A percentile compares a stretch with the other conserved stretches of the same genome.
These are phyloP conservation scores for Clonostachys byssicola DNA, from an alignment of 2,329 filamentous ascomycete species.

Conservation along the genomic window DNA sequence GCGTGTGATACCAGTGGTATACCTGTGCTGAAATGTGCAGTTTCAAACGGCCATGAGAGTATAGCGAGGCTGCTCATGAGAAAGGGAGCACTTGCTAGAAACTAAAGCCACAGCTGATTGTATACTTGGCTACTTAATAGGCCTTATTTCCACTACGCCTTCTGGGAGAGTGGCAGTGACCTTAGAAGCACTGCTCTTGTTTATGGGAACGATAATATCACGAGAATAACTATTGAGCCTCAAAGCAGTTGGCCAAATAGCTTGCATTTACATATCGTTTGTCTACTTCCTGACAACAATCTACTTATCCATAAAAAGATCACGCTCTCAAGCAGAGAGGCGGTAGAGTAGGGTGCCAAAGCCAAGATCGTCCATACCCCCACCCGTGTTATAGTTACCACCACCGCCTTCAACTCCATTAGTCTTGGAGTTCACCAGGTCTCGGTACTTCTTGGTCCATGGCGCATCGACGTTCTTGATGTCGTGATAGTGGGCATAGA, in stretches of 20 bases:
- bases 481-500: slow-evolving; percentile 31
- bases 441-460: slow-evolving; percentile 28
- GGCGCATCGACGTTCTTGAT: slow-evolving; percentile 26
- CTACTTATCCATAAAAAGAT: too few species aligned
- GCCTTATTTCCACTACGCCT: too few species aligned
- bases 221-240: too few species aligned
- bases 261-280: too few species aligned
- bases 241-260: too few species aligned
- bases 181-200: too few species aligned
- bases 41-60: background rate
- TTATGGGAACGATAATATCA: too few species aligned
- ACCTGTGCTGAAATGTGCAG: background rate
- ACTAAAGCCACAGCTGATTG: too few species aligned
- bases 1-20: background rate
- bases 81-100: background rate
- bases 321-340: background rate
- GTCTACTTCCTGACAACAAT: too few species aligned
- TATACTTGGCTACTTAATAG: too few species aligned
- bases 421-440: slow-evolving; percentile 22
- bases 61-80: slow-evolving; percentile 1
- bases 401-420: slow-evolving; percentile 36
- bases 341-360: slow-evolving; percentile 21
- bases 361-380: slow-evolving; percentile 32
- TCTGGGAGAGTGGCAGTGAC: too few species aligned
- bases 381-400: slow-evolving; percentile 34